These are phyloP conservation scores for Dalbergia cultrata DNA, from an alignment of 306 rosid genomes.

Conservation along the genomic window DNA sequence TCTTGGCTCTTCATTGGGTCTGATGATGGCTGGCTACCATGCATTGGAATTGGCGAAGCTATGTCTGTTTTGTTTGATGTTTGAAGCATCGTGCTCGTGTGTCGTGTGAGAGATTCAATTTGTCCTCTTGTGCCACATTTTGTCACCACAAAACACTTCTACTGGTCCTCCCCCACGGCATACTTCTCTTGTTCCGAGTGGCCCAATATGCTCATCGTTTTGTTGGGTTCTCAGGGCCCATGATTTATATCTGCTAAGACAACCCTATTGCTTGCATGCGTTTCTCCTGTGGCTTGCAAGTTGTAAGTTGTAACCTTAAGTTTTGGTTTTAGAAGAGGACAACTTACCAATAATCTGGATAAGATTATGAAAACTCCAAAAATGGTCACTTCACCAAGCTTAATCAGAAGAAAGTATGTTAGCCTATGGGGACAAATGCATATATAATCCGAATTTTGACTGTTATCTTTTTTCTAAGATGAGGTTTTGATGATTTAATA, in stretches of 20 bases:
- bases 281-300: neutral
- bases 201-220: neutral
- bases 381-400: neutral
- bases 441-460: neutral
- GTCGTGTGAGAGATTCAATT: slow-evolving; percentile 30
- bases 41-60: slow-evolving; percentile 50
- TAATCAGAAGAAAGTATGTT: neutral
- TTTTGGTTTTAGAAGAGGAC: neutral
- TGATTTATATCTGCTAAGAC: neutral
- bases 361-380: neutral
- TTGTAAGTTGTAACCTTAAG: neutral
- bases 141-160: slow-evolving; percentile 26
- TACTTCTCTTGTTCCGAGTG: neutral
- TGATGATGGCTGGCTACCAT: slow-evolving; percentile 15
- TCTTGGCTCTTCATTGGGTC: slow-evolving; percentile 3
- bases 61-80: slow-evolving; percentile 39
- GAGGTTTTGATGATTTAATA: neutral
- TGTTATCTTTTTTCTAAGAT: neutral
- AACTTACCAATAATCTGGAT: neutral
- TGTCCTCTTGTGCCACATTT: slow-evolving; percentile 49
- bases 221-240: slow-evolving; percentile 15
- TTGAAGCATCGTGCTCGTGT: slow-evolving; percentile 31
- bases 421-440: neutral
- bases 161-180: neutral
- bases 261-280: neutral